Evolutionary conservation across 129 eudicot species (phyloP), one percentile per base, ranked within the genome.

Genomic region (Pulicaria dysenterica): DNA sequence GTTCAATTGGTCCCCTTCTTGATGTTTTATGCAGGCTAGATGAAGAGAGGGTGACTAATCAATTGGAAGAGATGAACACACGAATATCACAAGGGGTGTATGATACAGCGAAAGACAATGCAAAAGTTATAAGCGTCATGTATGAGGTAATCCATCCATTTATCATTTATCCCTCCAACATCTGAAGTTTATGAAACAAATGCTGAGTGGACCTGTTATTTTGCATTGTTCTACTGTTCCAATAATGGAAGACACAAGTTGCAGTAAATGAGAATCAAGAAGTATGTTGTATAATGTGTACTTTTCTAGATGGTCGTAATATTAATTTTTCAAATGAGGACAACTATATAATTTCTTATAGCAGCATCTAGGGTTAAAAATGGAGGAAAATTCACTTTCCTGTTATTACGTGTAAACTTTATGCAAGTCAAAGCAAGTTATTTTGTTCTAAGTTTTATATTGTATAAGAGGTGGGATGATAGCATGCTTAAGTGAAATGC

Each of bases 21-120:
- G 79, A 70, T 78, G 92, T 87, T 51, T 68, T 93, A 81, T 81
- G 59, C 55, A 73, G 49, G 24, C 91, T 93, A 44, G 98, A 93
- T 73, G 96, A 93, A 85, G 92, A 89, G 56, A 81, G 98, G 69
- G 88, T 89, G 10, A 79, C 87, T 59, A 67, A 77, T 77, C 95
- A 89, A 63, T 67, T 93, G 45, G 82, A 87, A 83, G 83, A 81
- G 62, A 69, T 85, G 45, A 93, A 93, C 76, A 41, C 81, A 48
- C 80, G 56, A 70, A 67, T 92, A 58, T 76, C 64, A 31, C 58
- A 31, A 58, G 92, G 95, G 51, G 75, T 75, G 60, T 87, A 87
- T 78, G 84, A 85, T 77, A 77, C 82, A n/a, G 58, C 64, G 14
- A 58, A 64, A 73, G 87, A 85, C 77, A 82, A 73, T 78, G 83